A percentile compares a stretch with the other conserved stretches of the same genome.
Evolutionary conservation across 495 filamentous ascomycete genomes (phyloP).

Genomic region (Thozetella sp.): DNA sequence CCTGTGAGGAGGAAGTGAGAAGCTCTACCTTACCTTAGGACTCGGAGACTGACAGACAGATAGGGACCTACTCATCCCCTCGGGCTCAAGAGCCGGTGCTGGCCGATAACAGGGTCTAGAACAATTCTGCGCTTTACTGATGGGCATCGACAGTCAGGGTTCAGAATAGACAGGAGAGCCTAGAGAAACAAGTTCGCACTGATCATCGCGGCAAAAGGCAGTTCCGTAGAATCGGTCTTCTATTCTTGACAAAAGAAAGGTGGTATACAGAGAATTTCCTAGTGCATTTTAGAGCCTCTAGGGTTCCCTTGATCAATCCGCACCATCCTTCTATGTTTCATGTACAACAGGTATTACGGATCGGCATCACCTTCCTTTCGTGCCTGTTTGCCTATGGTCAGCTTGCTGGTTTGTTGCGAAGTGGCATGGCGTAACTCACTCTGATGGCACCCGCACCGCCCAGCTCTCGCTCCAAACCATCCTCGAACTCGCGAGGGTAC

Average conservation of each 20-base stretch:
- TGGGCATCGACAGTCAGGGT: too few species aligned
- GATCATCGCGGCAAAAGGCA: too few species aligned
- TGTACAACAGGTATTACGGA: slow-evolving; percentile 26
- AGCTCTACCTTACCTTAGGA: too few species aligned
- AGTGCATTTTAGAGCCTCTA: not conserved
- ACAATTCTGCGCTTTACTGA: too few species aligned
- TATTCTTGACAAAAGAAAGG: not conserved
- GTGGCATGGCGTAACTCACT: slow-evolving; percentile 31
- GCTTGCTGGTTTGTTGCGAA: not conserved
- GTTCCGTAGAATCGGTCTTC: too few species aligned
- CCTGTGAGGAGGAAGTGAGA: too few species aligned
- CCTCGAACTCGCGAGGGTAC: slow-evolving; percentile 77
- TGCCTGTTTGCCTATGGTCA: slow-evolving; percentile 29
- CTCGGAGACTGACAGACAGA: too few species aligned
- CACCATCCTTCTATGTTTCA: slow-evolving; percentile 2
- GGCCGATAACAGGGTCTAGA: too few species aligned
- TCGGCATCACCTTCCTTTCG: slow-evolving; percentile 42
- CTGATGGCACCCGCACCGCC: slow-evolving; percentile 63
- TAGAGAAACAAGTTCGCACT: too few species aligned
- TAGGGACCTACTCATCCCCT: too few species aligned
- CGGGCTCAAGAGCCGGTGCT: too few species aligned
- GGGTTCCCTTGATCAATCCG: slow-evolving; percentile 9
- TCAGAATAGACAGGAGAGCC: too few species aligned
- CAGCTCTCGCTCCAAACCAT: slow-evolving; percentile 82
- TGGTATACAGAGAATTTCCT: not conserved